A percentile compares a stretch with the other conserved stretches of the same genome.
Conservation (phyloP, 495 filamentous ascomycete species). For the Ascodesmis nigricans region DNA sequence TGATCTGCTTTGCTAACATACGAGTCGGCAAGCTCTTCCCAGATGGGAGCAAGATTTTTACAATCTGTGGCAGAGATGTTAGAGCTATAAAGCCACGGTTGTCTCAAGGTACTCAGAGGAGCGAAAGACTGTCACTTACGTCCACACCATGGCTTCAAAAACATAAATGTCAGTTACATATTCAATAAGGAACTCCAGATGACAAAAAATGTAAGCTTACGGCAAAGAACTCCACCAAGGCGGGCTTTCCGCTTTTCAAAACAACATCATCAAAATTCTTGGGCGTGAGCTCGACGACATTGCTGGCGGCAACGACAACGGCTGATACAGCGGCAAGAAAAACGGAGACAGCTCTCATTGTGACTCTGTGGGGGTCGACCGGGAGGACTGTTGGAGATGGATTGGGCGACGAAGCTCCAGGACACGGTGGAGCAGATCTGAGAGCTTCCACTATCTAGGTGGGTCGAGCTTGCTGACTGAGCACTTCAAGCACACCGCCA, state of each 20-base stretch:
- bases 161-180: constrained; percentile 9
- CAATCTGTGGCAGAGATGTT: constrained; percentile 33
- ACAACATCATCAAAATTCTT: constrained; percentile 77
- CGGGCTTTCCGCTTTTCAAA: constrained; percentile 78
- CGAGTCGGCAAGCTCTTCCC: constrained; percentile 66
- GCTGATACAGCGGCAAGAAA: no score
- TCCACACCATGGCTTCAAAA: constrained; percentile 63
- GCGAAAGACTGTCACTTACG: constrained; percentile 20
- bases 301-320: constrained; percentile 15
- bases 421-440: no score
- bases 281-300: constrained; percentile 67
- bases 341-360: no score
- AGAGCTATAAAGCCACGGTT: no score
- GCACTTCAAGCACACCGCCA: no score
- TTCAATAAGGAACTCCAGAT: constrained; percentile 88
- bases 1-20: constrained; percentile 59
- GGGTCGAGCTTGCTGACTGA: no score
- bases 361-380: no score
- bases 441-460: no score
- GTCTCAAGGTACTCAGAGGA: background rate
- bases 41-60: constrained; percentile 87
- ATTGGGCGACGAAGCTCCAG: no score
- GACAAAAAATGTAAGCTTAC: no score
- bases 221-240: constrained; percentile 95
- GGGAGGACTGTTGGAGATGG: no score